Evolutionary conservation across 2,329 filamentous ascomycete species (phyloP), one percentile per base, ranked within the genome.

Genomic region (Diaporthe destruens): DNA sequence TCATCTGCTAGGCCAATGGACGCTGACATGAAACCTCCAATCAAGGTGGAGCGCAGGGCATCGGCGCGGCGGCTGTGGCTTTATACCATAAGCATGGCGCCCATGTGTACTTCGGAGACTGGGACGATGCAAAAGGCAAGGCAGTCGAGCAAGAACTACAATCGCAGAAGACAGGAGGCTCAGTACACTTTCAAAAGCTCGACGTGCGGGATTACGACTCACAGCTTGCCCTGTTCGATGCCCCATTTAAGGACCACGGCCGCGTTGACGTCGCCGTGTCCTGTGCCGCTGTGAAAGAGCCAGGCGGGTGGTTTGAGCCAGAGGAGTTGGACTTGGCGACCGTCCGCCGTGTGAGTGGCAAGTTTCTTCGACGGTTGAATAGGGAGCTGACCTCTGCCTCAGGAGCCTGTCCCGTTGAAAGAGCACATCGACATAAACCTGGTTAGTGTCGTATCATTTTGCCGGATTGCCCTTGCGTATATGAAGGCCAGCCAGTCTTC

Each of bases 221-320:
- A 18, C 82, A 86, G 36, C 77, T 87, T 39, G 78, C 79, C 4
- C 78, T 88, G 6, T 88, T 88, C 76, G 82, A 86, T 32, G 74
- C 80, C 3, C 85, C 86, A 0, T 82, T 83, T 54, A 77, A 82
- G 8, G 81, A 79, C n/a, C 84, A 85, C 72, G 84, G 84, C 3
- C 80, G 79, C 7, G 81, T 88, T 29, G 86, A 89, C 72, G 83
- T 86, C 72, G 86, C 86, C 6, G 81, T 87, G 25, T 83, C 83
- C 5, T 85, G 82, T 42, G 87, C 86, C 1, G 86, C 84, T 0
- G 75, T 77, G 6, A 80, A 80, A 20, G 86, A 87, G 72, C 80
- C 81, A 7, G 80, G 79, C 0, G 82, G 84, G 55, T 85, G 84
- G 80, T 86, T 86, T 71, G 85, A 86, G 57, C 81, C 83, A 2